Conservation (phyloP, 2,329 filamentous ascomycete species). For the Colletotrichum tropicale region DNA sequence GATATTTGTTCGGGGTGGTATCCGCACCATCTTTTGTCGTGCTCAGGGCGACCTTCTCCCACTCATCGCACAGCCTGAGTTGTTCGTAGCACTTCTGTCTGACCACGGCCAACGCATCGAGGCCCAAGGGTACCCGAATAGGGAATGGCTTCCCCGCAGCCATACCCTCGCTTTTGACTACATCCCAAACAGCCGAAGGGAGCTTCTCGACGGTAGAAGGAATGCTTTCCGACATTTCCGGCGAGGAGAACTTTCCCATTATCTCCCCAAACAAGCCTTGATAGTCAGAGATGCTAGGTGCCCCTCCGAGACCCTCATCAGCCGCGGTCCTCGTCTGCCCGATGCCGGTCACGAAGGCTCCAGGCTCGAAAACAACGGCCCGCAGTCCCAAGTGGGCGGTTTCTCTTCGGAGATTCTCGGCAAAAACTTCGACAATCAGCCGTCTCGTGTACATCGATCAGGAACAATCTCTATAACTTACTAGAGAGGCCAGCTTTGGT, state of each 20-base stretch:
- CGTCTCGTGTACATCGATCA: background rate
- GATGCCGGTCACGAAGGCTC: background rate
- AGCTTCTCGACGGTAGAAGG: slow-evolving; percentile 29
- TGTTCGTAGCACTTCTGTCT: slow-evolving; percentile 26
- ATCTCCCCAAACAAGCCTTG: slow-evolving; percentile 23
- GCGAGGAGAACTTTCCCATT: slow-evolving; percentile 23
- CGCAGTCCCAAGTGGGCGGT: background rate
- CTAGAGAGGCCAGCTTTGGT: slow-evolving; percentile 25
- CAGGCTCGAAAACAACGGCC: background rate
- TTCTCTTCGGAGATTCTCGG: background rate
- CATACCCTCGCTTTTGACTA: slow-evolving; percentile 30
- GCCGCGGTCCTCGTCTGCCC: slow-evolving; percentile 24
- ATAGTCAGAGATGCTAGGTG: slow-evolving; percentile 23
- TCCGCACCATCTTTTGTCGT: background rate
- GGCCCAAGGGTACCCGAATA: slow-evolving; percentile 32
- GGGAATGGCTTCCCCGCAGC: slow-evolving; percentile 27
- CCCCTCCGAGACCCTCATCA: slow-evolving; percentile 11
- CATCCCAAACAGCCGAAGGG: slow-evolving; percentile 26
- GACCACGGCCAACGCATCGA: slow-evolving; percentile 29
- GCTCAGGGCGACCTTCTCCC: background rate
- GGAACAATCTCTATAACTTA: background rate
- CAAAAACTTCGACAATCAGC: background rate
- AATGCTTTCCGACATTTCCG: slow-evolving; percentile 25
- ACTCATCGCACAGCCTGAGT: background rate
- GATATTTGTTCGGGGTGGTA: background rate